Percentiles rank a stretch among this genome's conserved stretches.
Conservation (phyloP, 1,284 basidiomycete species). For the Fomitopsis pinicola region DNA sequence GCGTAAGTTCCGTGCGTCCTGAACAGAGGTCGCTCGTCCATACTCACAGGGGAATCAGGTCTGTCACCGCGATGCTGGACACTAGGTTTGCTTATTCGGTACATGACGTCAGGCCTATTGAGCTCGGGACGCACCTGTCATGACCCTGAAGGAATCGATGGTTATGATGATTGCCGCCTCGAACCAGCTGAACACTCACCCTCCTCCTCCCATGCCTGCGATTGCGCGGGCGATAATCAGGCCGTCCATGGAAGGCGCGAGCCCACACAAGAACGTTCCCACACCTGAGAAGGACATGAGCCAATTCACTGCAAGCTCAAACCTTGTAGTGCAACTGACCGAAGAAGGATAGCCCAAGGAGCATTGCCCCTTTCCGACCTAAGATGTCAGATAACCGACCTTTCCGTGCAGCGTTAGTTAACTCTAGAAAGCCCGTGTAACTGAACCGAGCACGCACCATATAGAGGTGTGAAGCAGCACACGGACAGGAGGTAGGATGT, state of each 20-base stretch:
- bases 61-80: conserved; percentile 71
- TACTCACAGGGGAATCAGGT: conserved; percentile 78
- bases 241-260: conserved; percentile 81
- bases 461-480: conserved; percentile 88
- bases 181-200: conserved; percentile 41
- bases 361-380: conserved; percentile 81
- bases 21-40: conserved; percentile 1
- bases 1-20: conserved; percentile 9
- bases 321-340: conserved; percentile 39
- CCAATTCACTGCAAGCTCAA: background rate
- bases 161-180: conserved; percentile 6
- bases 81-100: conserved; percentile 40
- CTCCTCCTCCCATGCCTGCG: conserved; percentile 90
- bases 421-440: background rate
- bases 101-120: conserved; percentile 20
- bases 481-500: conserved; percentile 85
- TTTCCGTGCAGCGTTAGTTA: conserved; percentile 25
- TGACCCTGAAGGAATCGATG: conserved; percentile 44
- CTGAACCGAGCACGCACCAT: conserved; percentile 47
- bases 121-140: conserved; percentile 59
- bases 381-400: conserved; percentile 86
- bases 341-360: conserved; percentile 77
- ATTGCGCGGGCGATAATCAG: conserved; percentile 78
- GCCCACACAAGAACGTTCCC: conserved; percentile 79
- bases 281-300: conserved; percentile 41